Evolutionary conservation across 352 stramenopile species (phyloP).

Genomic region (Pythium utonaiense): DNA sequence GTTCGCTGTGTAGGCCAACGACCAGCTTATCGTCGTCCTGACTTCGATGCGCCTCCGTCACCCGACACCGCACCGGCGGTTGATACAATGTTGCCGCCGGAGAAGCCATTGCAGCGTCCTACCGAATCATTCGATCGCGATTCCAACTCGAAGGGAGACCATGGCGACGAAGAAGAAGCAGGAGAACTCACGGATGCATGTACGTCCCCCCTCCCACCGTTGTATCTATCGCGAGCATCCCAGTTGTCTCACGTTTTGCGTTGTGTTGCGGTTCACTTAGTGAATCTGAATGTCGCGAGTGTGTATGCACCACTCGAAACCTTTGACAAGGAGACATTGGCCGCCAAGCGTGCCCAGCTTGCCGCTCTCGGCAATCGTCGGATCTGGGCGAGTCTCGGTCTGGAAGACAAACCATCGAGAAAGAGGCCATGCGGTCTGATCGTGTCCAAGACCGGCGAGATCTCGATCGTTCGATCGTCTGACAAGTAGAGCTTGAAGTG

Average conservation of each 20-base stretch:
- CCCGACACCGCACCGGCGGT: constrained; percentile 33
- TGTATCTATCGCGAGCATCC: neutral
- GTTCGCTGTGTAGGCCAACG: constrained; percentile 47
- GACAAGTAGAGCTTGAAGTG: constrained; percentile 12
- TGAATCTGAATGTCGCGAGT: constrained; percentile 54
- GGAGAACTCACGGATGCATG: constrained; percentile 63
- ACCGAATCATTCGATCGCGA: constrained; percentile 52
- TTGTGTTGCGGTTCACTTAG: constrained; percentile 21
- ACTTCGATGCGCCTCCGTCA: constrained; percentile 76
- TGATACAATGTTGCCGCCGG: constrained; percentile 30
- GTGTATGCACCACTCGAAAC: constrained; percentile 74
- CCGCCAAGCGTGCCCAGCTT: constrained; percentile 76
- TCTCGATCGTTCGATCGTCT: constrained; percentile 58
- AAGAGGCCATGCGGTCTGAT: constrained; percentile 57
- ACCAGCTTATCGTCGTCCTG: constrained; percentile 74
- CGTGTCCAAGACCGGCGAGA: constrained; percentile 68
- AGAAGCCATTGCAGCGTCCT: constrained; percentile 42
- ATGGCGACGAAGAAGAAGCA: constrained; percentile 59
- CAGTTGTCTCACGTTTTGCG: neutral
- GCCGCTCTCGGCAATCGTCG: constrained; percentile 67
- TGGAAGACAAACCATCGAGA: constrained; percentile 70
- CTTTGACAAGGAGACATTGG: constrained; percentile 77
- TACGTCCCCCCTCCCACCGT: constrained; percentile 20
- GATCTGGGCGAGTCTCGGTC: constrained; percentile 82
- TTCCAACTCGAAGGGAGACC: constrained; percentile 32